These are phyloP conservation scores for Cryphonectria radicalis DNA, from an alignment of 2,329 filamentous ascomycete species.

Conservation along the genomic window DNA sequence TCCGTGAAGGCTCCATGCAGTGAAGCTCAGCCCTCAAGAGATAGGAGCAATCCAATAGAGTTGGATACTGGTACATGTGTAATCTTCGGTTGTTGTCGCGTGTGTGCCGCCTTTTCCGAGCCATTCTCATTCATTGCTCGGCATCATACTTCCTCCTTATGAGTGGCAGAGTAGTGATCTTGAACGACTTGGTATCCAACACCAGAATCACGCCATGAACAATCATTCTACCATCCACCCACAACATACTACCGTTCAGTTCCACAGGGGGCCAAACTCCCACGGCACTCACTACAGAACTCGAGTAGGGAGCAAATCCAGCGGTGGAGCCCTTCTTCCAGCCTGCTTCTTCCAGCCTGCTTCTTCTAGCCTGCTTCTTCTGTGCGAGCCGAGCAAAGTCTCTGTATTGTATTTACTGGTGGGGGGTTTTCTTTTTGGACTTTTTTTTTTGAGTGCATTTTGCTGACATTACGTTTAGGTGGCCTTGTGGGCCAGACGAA, in stretches of 20 bases:
- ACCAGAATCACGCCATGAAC: background rate
- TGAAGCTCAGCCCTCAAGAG: background rate
- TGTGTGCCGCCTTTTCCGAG: background rate
- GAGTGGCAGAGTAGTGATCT: background rate
- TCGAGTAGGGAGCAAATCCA: background rate
- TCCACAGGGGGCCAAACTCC: background rate
- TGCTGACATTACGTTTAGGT: background rate
- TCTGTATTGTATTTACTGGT: too few species aligned
- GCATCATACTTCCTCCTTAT: background rate
- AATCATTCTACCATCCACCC: background rate
- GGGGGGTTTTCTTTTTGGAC: too few species aligned
- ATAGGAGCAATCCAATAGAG: background rate
- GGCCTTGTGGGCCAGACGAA: background rate
- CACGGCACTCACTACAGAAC: background rate
- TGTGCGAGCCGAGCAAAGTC: background rate
- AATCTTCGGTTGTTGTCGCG: too few species aligned
- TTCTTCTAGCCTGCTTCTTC: background rate
- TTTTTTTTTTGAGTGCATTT: background rate
- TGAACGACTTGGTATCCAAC: background rate
- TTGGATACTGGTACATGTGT: background rate
- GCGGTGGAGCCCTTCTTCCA: background rate
- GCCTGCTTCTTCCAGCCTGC: background rate
- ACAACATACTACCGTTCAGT: background rate
- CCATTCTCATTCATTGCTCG: background rate
- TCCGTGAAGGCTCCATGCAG: background rate